Percentiles rank a stretch among this genome's conserved stretches.
Conservation (phyloP, 1,284 basidiomycete genomes). For the Malassezia dermatis region DNA sequence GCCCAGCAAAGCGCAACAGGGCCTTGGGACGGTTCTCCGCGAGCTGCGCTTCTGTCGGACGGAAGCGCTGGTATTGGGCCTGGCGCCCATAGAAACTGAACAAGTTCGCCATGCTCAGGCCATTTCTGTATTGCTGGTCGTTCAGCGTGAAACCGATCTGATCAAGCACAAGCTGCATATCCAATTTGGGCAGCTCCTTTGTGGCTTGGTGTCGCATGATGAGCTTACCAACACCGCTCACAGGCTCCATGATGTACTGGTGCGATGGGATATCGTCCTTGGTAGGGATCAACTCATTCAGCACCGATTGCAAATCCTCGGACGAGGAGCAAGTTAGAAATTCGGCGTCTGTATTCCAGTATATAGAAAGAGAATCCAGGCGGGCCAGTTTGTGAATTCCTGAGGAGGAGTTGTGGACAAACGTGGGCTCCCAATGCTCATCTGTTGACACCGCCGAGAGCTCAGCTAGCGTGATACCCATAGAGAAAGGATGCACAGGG, state of each 20-base stretch:
- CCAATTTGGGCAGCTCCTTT: conserved; percentile 65
- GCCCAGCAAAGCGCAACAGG: conserved; percentile 68
- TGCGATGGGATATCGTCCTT: conserved; percentile 52
- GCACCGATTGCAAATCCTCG: conserved; percentile 64
- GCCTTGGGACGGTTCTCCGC: conserved; percentile 61
- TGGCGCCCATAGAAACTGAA: conserved; percentile 92
- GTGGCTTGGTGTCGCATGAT: conserved; percentile 64
- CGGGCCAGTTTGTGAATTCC: conserved; percentile 88
- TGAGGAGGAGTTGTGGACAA: conserved; percentile 78
- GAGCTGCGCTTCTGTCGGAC: conserved; percentile 60
- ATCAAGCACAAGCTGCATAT: conserved; percentile 80
- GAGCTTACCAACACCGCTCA: conserved; percentile 84
- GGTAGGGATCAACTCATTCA: conserved; percentile 58
- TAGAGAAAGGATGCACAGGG: conserved; percentile 91
- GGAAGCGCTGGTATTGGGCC: conserved; percentile 59
- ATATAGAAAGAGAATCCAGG: conserved; percentile 76
- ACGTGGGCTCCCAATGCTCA: conserved; percentile 80
- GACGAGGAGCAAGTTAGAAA: conserved; percentile 62
- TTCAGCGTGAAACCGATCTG: conserved; percentile 89
- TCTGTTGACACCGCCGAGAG: conserved; percentile 92
- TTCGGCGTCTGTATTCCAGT: conserved; percentile 86
- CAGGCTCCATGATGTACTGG: conserved; percentile 91
- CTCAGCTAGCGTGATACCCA: conserved; percentile 78
- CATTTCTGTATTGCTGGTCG: conserved; percentile 88
- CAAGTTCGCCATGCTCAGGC: conserved; percentile 85